These are phyloP conservation scores for Dovyalis caffra DNA, from an alignment of 345 rosid genomes.

Conservation along the genomic window DNA sequence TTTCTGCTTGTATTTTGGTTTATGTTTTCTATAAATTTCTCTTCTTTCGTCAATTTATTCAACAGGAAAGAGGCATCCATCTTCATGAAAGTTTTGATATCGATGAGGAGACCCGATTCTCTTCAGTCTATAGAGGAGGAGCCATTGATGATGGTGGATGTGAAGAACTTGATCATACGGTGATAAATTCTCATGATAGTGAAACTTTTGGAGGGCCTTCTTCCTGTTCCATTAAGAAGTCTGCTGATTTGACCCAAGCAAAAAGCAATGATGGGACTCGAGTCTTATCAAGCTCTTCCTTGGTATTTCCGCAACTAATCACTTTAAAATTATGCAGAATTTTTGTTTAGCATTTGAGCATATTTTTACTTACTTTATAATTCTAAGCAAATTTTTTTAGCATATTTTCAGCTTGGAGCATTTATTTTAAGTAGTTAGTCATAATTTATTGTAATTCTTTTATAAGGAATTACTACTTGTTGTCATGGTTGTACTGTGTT, in stretches of 20 bases:
- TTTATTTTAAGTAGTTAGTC: not conserved
- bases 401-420: not conserved
- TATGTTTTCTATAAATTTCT: constrained; percentile 3
- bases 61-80: constrained; percentile 84
- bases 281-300: constrained; percentile 44
- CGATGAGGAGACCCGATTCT: constrained; percentile 85
- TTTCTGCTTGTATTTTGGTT: constrained; percentile 10
- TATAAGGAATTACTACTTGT: not conserved
- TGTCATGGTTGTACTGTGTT: not conserved
- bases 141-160: constrained; percentile 73
- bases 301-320: constrained; percentile 35
- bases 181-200: constrained; percentile 53
- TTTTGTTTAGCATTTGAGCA: not conserved
- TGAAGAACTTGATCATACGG: constrained; percentile 61
- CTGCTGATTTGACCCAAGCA: constrained; percentile 41
- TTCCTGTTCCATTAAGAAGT: constrained; percentile 37
- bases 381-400: not conserved
- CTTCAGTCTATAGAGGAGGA: constrained; percentile 64
- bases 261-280: constrained; percentile 40
- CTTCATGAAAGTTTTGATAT: constrained; percentile 51
- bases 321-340: not conserved
- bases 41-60: constrained; percentile 18
- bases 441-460: not conserved
- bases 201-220: constrained; percentile 61
- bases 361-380: not conserved